Base-by-base conservation (phyloP, 2,329 filamentous ascomycete species). In the Mycosphaerelloides madeirae region DNA sequence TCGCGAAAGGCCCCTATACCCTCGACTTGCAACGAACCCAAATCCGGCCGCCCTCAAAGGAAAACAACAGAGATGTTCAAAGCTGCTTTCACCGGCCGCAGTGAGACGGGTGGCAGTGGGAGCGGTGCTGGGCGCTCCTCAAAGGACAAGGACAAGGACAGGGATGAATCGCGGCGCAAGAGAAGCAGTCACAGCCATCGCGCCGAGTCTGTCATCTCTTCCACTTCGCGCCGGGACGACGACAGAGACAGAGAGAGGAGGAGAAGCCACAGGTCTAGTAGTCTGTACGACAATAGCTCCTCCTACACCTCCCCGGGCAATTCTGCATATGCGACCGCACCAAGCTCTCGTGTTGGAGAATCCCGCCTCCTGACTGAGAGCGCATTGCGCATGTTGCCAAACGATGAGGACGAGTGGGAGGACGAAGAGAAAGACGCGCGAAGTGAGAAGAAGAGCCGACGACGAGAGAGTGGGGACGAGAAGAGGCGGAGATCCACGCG, bases 291-390 rank as follows among this genome's bases (percentile, higher is more conserved):
- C 16, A 52, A 53, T 14, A 53, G 52, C 25, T 38, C 37, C 11
- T 45, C 43, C 6, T 45, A 40, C 36, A 39, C 37, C 9, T 45
- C 43, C 20, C 25, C 35, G 6, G 35, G 35, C n/a, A 18, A 19
- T 7, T 45, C 43, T 18, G 34, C 38, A 28, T 71, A 66, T 56
- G 65, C 55, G 29, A 71, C 69, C 32, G 68, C 67, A 28, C 53
- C 52, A 39, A 60, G 41, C 25, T 56, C 53, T 36, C 48, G 56
- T 29, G 55, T 39, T 31, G 44, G 62, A 61, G 50, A 44, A 16
- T 37, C 41, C 25, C 50, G 43, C 16, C 48, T 53, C 13, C 46
- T 66, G 46, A 65, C 64, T 3, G 64, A 61, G 41, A 65, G 62
- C 48, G 61, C 64, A 1, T 48, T 66, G 41, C 53, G 58, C 18